Base-by-base conservation (phyloP, 495 filamentous ascomycete species). In the Clohesyomyces aquaticus region DNA sequence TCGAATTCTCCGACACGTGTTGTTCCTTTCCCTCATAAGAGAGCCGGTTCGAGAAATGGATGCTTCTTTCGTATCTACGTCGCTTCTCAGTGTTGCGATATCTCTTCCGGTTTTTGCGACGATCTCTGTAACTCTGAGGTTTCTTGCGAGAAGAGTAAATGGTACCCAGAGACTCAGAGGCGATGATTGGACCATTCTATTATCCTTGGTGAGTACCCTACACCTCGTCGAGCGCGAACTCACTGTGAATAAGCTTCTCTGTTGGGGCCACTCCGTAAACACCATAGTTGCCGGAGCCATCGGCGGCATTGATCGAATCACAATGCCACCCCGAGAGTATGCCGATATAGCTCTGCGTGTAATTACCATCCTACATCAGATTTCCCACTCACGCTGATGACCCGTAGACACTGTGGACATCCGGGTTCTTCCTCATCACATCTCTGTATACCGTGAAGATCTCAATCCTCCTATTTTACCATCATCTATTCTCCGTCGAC, bases 381-480 rank as follows among this genome's bases (percentile, higher is more conserved):
- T 2, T 46, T 25, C 3, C 32, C 1, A 3, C 3, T 14, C 11
- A 4, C 2, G 38, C 50, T 66, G 28, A 60, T 10, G 22, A 1
- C 8, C 18, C 3, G 1, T 48, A 66, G 56, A 60, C 50, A 1
- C 46, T 59, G 8, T 66, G 55, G 63, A 52, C 60, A 28, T 65
- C 61, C 3, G 26, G 18, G 3, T 65, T 65, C 46, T 65, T 65
- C 48, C 41, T 65, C 3, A 55, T 65, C 12, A 65, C 61, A 1
- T 9, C 63, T 4, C 45, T 66, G 1, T 66, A 60, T 35, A 66
- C 55, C 4, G 49, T 66, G 19, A 59, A 60, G 26, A 19, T 66
- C 2, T 60, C 56, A 3, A 59, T 66, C 41, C 49, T 67, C 12
- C 32, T 67, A 8, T 67, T 67, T 58, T 67, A 67, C 58, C 41